phyloP scores from a whole-genome alignment of 176 grass and related monocot genomes.

The Rhynchospora pubera region DNA sequence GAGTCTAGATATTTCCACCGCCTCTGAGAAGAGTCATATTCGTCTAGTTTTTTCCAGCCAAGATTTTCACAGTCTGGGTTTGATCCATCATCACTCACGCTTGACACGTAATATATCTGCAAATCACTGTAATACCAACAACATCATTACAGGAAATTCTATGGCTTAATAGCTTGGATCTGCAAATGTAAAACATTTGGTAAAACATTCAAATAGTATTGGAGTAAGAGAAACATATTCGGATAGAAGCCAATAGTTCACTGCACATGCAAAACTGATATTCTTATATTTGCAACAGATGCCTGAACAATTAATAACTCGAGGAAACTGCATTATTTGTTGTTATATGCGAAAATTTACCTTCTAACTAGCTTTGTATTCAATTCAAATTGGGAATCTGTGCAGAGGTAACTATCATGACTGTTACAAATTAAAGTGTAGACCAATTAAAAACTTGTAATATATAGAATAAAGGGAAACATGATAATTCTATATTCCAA shows the following conservation, averaged over 20 bases:
- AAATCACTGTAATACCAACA: constrained; percentile 44
- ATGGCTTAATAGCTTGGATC: background rate
- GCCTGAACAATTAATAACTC: background rate
- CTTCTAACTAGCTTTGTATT: background rate
- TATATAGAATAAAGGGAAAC: background rate
- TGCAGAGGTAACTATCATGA: background rate
- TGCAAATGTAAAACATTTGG: background rate
- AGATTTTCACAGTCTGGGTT: constrained; percentile 63
- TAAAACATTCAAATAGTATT: background rate
- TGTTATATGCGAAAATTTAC: background rate
- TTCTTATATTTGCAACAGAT: background rate
- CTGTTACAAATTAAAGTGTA: background rate
- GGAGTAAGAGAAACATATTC: background rate
- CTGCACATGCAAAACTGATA: background rate
- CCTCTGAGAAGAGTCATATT: constrained; percentile 58
- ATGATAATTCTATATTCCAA: background rate
- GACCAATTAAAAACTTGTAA: background rate
- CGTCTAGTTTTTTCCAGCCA: constrained; percentile 73
- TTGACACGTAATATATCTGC: constrained; percentile 84
- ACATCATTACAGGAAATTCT: background rate
- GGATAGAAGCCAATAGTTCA: background rate
- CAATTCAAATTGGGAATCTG: background rate
- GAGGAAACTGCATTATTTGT: background rate
- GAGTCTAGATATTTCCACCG: constrained; percentile 55
- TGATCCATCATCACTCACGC: constrained; percentile 54